These are phyloP conservation scores for Pelargonium cotyledonis DNA, from an alignment of 441 rosid species.

Conservation along the genomic window DNA sequence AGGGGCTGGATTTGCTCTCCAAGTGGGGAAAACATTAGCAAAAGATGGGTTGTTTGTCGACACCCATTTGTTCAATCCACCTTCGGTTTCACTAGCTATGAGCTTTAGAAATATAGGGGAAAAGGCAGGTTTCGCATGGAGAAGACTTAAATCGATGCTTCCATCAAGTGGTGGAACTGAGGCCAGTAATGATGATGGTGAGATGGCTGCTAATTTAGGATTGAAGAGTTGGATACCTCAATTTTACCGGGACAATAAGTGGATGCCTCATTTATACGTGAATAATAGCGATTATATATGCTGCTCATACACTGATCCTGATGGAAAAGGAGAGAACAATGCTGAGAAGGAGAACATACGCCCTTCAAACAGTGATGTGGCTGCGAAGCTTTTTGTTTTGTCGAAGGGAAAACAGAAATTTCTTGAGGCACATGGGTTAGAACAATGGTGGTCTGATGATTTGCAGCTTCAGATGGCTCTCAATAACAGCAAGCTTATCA, in stretches of 20 bases:
- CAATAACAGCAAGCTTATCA: constrained; percentile 63
- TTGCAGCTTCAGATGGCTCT: constrained; percentile 57
- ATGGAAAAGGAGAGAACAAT: constrained; percentile 27
- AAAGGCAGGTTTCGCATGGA: constrained; percentile 73
- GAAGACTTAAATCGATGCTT: constrained; percentile 60
- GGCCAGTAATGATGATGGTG: constrained; percentile 20
- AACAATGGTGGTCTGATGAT: constrained; percentile 96
- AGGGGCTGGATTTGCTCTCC: constrained; percentile 93
- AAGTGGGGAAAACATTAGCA: constrained; percentile 83
- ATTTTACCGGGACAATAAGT: constrained; percentile 49
- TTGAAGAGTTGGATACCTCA: constrained; percentile 59
- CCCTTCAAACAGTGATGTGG: constrained; percentile 33
- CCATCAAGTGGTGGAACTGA: constrained; percentile 39
- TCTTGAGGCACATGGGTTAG: constrained; percentile 82
- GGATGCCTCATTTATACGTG: constrained; percentile 87
- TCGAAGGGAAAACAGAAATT: constrained; percentile 86
- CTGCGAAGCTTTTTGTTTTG: constrained; percentile 77
- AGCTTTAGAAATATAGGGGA: constrained; percentile 74
- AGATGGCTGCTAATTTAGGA: constrained; percentile 27
- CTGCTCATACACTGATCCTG: constrained; percentile 62
- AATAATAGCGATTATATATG: constrained; percentile 89
- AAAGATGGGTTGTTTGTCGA: constrained; percentile 66
- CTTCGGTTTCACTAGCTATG: constrained; percentile 79
- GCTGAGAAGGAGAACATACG: constrained; percentile 47
- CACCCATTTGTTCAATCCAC: constrained; percentile 84